phyloP scores from a whole-genome alignment of 805 yeast species.

The Candida vartiovaarae region DNA sequence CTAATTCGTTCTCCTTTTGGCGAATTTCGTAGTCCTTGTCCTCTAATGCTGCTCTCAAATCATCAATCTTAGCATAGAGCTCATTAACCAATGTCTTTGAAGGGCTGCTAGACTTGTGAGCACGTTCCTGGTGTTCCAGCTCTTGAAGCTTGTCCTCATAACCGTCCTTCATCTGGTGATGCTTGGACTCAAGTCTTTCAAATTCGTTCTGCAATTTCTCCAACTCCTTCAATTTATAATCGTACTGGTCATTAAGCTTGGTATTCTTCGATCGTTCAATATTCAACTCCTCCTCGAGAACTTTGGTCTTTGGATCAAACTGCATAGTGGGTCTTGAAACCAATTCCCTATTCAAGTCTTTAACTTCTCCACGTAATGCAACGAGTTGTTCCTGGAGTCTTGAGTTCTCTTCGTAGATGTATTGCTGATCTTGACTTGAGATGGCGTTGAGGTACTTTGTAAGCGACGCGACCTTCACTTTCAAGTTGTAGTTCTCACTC shows the following conservation, averaged over 20 bases:
- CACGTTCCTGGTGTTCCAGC: slow-evolving; percentile 4
- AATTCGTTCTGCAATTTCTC: slow-evolving; percentile 6
- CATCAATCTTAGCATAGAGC: slow-evolving; percentile 17
- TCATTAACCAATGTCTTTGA: slow-evolving; percentile 10
- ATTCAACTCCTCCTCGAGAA: slow-evolving; percentile 1
- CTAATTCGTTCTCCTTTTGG: slow-evolving; percentile 17
- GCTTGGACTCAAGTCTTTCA: background rate
- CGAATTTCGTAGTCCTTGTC: slow-evolving; percentile 15
- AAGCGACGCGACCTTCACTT: slow-evolving; percentile 35
- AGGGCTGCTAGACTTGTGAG: slow-evolving; percentile 6
- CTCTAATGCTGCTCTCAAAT: slow-evolving; percentile 6
- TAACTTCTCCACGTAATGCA: slow-evolving; percentile 16
- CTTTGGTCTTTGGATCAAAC: background rate
- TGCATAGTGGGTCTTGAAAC: background rate
- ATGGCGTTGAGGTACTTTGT: slow-evolving; percentile 31
- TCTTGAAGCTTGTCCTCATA: background rate
- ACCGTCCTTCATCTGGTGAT: background rate
- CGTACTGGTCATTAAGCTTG: slow-evolving; percentile 5
- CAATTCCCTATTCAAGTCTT: slow-evolving; percentile 18
- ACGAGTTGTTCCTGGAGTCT: slow-evolving; percentile 23
- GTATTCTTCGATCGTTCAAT: slow-evolving; percentile 3
- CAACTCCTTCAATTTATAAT: slow-evolving; percentile 6
- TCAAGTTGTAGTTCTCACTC: slow-evolving; percentile 38
- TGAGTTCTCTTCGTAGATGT: slow-evolving; percentile 31
- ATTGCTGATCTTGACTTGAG: slow-evolving; percentile 32